These are phyloP conservation scores for Coelastrella sp. DNA, from an alignment of 139 green algal genomes.

Conservation along the genomic window DNA sequence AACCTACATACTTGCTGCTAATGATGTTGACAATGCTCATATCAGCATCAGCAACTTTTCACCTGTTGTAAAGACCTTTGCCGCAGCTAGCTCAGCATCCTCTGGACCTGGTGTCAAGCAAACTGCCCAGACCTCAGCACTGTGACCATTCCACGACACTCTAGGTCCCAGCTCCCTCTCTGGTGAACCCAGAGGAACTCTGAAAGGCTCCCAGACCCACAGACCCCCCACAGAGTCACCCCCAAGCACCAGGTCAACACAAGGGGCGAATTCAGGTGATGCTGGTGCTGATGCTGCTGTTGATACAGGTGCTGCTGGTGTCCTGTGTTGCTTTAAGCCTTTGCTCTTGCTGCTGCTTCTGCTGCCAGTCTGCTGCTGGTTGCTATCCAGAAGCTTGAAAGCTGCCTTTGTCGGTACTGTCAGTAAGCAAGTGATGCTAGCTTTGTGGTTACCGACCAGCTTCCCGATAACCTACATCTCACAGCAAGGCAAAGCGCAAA, in stretches of 20 bases:
- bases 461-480: slow-evolving; percentile 44
- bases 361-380: slow-evolving; percentile 19
- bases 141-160: slow-evolving; percentile 46
- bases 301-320: neutral
- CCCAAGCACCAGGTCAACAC: slow-evolving; percentile 27
- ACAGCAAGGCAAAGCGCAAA: neutral
- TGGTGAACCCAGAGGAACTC: neutral
- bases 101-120: slow-evolving; percentile 49
- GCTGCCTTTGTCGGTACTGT: slow-evolving; percentile 35
- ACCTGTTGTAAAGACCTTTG: slow-evolving; percentile 55
- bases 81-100: slow-evolving; percentile 39
- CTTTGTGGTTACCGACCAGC: slow-evolving; percentile 60
- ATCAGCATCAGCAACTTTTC: too few species aligned
- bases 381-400: slow-evolving; percentile 12
- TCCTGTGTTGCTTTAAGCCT: neutral
- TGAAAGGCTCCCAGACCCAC: slow-evolving; percentile 52
- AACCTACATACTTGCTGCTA: too few species aligned
- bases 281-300: neutral
- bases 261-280: neutral
- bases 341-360: slow-evolving; percentile 3
- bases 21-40: too few species aligned
- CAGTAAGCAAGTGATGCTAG: slow-evolving; percentile 43
- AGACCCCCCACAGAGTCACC: slow-evolving; percentile 48
- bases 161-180: slow-evolving; percentile 30
- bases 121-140: slow-evolving; percentile 58